These are phyloP conservation scores for Dichotomocladium elegans DNA, from an alignment of 371 early-diverging fungal species.

Conservation along the genomic window DNA sequence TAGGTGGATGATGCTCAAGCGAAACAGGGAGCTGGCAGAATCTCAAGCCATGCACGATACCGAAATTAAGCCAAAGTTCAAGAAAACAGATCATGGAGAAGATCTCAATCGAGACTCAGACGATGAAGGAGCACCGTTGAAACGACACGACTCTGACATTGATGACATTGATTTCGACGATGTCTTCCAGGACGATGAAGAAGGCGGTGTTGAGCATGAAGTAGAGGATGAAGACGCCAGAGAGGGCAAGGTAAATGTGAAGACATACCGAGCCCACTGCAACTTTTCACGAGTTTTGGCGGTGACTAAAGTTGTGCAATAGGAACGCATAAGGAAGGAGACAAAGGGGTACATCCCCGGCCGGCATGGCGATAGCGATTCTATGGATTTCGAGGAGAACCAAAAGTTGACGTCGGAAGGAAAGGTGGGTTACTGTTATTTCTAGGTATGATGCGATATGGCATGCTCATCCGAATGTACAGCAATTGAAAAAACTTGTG, in stretches of 20 bases:
- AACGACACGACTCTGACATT: constrained; percentile 39
- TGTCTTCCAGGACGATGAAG: constrained; percentile 74
- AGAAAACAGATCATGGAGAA: constrained; percentile 29
- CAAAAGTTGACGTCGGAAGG: constrained; percentile 38
- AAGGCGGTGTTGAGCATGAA: constrained; percentile 65
- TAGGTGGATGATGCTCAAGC: constrained; percentile 75
- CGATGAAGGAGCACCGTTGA: constrained; percentile 3
- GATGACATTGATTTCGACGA: constrained; percentile 51
- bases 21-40: constrained; percentile 14
- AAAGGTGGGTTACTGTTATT: constrained; percentile 41
- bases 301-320: no score
- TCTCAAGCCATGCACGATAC: constrained; percentile 10
- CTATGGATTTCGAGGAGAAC: constrained; percentile 16
- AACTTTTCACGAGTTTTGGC: no score
- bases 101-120: neutral
- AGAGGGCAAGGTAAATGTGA: constrained; percentile 46
- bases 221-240: constrained; percentile 63
- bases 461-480: no score
- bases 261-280: no score
- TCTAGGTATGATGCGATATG: no score
- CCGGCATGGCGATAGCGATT: constrained; percentile 22
- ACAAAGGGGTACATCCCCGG: constrained; percentile 29
- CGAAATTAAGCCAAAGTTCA: constrained; percentile 15
- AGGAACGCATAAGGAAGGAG: constrained; percentile 39
- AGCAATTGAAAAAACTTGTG: constrained; percentile 71